Base-by-base conservation (phyloP, 345 rosid genomes). In the Isatis tinctoria region DNA sequence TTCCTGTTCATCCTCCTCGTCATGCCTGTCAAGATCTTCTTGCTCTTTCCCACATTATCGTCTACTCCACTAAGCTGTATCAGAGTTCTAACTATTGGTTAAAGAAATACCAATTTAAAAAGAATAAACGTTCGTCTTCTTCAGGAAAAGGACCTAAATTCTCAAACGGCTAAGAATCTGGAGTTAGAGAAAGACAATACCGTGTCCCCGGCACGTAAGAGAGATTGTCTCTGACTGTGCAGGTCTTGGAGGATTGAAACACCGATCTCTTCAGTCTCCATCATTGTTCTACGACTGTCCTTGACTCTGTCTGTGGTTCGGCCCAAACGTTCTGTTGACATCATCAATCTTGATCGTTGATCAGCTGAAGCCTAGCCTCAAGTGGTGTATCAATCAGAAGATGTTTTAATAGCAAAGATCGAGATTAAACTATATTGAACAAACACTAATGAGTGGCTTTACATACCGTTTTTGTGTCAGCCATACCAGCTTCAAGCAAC, bases 241-340 rank as follows among this genome's bases (percentile, higher is more conserved):
- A 96, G 75, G 78, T 96, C 99, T 67, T 90, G 90, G 76, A 96
- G 98, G 82, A 96, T 85, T 5, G 99, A 92, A 70, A 96, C 99
- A 40, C 99, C 98, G 37, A 92, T 93, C 26, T 96, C 98, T 83
- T 96, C 99, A 18, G 98, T 96, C 79, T 96, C 99, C 62, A 92
- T 85, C 98, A 96, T 96, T 54, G 87, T 86, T 81, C 83, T 90
- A 78, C 97, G 89, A 78, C 99, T 78, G 44, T 92, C 98, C 82
- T 85, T 90, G 48, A 92, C 67, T 82, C 97, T 83, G 70, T 88
- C 95, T 30, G 90, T 77, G 47, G 90, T 73, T 1, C 85, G 82
- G 49, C 85, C 85, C 75, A 96, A 67, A 72, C 90, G 87, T 12
- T 81, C 99, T 2, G 99, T 92, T 20, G 96, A 75, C 81, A 80